These are phyloP conservation scores for Manihot esculenta DNA, from an alignment of 441 rosid genomes.

Conservation along the genomic window DNA sequence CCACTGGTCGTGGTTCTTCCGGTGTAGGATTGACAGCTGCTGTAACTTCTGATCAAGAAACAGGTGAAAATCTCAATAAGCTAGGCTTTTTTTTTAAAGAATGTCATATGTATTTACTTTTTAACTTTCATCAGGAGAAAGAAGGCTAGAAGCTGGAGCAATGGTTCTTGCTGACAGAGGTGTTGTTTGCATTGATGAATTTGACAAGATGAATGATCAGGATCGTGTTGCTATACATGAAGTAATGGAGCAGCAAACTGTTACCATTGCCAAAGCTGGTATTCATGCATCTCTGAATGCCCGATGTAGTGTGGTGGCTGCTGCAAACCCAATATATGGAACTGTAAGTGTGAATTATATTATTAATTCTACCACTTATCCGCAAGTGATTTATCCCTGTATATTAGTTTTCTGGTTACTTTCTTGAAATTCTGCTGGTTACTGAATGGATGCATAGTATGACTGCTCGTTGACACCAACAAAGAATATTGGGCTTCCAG, in stretches of 20 bases:
- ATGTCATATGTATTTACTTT: neutral
- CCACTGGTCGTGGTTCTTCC: conserved; percentile 98
- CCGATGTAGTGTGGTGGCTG: conserved; percentile 98
- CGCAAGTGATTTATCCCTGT: conserved; percentile 1
- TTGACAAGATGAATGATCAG: conserved; percentile 99
- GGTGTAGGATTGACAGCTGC: conserved; percentile 99
- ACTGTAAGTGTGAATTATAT: conserved; percentile 59
- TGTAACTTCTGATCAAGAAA: conserved; percentile 98
- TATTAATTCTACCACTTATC: conserved; percentile 10
- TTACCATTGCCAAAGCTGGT: conserved; percentile 98
- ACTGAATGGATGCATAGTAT: conserved; percentile 57
- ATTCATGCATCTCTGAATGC: conserved; percentile 99
- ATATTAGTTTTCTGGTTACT: conserved; percentile 10
- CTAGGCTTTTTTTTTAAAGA: no score
- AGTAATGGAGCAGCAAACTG: conserved; percentile 99
- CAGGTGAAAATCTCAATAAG: conserved; percentile 43
- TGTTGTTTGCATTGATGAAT: conserved; percentile 96
- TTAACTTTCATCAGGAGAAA: conserved; percentile 67
- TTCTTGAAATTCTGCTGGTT: conserved; percentile 15
- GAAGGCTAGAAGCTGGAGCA: conserved; percentile 99
- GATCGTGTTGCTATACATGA: conserved; percentile 99
- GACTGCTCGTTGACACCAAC: conserved; percentile 98
- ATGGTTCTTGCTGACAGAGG: conserved; percentile 99
- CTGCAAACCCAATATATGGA: conserved; percentile 99
- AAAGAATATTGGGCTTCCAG: conserved; percentile 99